Base-by-base conservation (phyloP, 768 basidiomycete species). In the Lactifluus volemus region DNA sequence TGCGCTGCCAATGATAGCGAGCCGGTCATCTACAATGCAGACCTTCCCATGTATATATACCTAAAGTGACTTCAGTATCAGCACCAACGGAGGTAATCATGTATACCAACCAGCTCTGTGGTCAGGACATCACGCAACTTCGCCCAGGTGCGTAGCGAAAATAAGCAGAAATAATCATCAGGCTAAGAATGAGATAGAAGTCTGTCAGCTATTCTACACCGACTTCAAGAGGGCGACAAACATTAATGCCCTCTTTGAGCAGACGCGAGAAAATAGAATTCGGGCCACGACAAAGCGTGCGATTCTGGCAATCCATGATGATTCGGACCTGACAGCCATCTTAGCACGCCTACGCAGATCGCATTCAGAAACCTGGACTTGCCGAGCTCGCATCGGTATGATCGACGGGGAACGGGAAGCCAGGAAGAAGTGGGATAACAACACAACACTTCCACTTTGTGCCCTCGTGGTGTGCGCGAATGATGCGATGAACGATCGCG, bases 231-330 rank as follows among this genome's bases (percentile, higher is more conserved):
- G 47, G 49, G 9, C 15, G 36, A 71, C 86, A 49, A 70, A 93
- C 93, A 71, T 98, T 84, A 53, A 99, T 96, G 30, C 85, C 88
- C 72, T 92, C 90, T 66, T 88, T 88, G 36, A 86, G 78, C 53
- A 99, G 76, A 49, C 93, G 79, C 6, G 82, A 83, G 71, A 92
- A 98, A 66, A 99, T 96, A 3, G 94, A 97, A 71, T 90, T 79
- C 4, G 92, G 90, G 1, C 97, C 97, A 49, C 96, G 81, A 57
- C 81, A 81, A 49, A 98, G 87, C 0, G 92, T 88, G 60, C 88
- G 81, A 68, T 92, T 95, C 73, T 99, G 97, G 68, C 93, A 96
- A 69, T 99, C 93, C 41, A 98, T 70, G 70, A 98, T 98, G 58
- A 98, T 87, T 38, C 96, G 91, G 66, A 96, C 84, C 91, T 93